Evolutionary conservation across 352 stramenopile species (phyloP).

Genomic region (Globisporangium polare): DNA sequence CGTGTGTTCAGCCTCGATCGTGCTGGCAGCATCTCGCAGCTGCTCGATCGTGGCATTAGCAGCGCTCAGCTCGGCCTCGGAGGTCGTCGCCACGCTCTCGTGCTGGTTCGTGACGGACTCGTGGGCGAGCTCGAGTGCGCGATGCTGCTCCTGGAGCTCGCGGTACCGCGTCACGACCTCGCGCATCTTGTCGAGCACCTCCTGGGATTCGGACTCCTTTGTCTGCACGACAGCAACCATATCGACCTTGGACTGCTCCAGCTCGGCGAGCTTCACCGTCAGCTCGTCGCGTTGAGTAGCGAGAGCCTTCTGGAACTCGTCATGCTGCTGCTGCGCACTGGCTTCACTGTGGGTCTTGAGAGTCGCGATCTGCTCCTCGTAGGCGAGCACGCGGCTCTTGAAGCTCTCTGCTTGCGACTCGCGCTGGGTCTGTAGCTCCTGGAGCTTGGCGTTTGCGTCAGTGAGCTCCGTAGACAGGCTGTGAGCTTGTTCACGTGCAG

Average conservation of each 20-base stretch:
- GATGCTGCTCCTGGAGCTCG: constrained; percentile 27
- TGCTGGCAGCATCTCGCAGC: constrained; percentile 19
- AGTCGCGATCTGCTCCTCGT: constrained; percentile 25
- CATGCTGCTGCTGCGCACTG: constrained; percentile 21
- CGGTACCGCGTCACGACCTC: constrained; percentile 24
- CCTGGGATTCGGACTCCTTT: constrained; percentile 25
- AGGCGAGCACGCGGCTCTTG: constrained; percentile 21
- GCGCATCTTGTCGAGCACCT: constrained; percentile 25
- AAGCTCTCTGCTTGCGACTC: constrained; percentile 28
- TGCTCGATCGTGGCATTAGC: constrained; percentile 34
- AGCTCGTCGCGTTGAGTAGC: constrained; percentile 15
- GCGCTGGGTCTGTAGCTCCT: constrained; percentile 20
- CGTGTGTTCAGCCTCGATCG: constrained; percentile 17
- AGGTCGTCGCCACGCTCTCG: background rate
- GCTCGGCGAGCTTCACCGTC: constrained; percentile 18
- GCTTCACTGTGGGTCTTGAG: constrained; percentile 17
- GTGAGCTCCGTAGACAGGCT: constrained; percentile 17
- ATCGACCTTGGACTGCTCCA: constrained; percentile 21
- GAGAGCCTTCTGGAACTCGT: constrained; percentile 16
- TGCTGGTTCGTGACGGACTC: constrained; percentile 7
- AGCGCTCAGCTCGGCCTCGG: constrained; percentile 19
- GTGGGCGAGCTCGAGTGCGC: constrained; percentile 12
- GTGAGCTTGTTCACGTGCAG: constrained; percentile 15
- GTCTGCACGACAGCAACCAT: constrained; percentile 18
- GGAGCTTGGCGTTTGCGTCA: constrained; percentile 13